Conservation (phyloP, 208 protist genomes). For the Crithidia sp. region DNA sequence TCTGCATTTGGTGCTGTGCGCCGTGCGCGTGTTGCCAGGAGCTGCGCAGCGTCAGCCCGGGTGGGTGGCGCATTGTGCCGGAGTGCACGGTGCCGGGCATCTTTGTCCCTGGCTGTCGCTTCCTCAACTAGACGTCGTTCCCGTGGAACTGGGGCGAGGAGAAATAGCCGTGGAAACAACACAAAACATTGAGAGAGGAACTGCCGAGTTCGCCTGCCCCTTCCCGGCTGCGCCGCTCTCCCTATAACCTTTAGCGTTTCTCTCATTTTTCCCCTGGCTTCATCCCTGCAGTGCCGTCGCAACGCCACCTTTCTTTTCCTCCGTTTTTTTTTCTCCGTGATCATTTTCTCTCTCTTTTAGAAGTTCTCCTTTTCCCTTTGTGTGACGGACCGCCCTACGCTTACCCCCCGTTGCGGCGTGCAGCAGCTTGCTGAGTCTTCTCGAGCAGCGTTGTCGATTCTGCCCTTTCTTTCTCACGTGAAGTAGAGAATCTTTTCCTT, state of each 20-base stretch:
- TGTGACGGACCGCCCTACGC: no score
- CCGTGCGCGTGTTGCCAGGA: conserved; percentile 82
- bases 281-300: not conserved
- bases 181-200: no score
- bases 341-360: not conserved
- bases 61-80: conserved; percentile 67
- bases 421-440: no score
- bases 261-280: not conserved
- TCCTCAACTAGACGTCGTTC: conserved; percentile 45
- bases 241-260: no score
- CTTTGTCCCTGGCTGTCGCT: conserved; percentile 56
- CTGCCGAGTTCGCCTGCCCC: no score
- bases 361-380: not conserved
- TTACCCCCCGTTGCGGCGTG: no score
- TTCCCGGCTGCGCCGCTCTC: no score
- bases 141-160: not conserved
- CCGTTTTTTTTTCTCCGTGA: not conserved
- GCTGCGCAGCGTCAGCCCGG: conserved; percentile 57
- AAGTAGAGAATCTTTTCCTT: not conserved
- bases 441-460: no score
- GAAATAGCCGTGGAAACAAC: not conserved
- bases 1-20: conserved; percentile 71
- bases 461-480: no score
- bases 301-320: not conserved
- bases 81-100: conserved; percentile 47